Conservation (phyloP, 805 yeast species). For the Cyberlindnera euphorbiae region DNA sequence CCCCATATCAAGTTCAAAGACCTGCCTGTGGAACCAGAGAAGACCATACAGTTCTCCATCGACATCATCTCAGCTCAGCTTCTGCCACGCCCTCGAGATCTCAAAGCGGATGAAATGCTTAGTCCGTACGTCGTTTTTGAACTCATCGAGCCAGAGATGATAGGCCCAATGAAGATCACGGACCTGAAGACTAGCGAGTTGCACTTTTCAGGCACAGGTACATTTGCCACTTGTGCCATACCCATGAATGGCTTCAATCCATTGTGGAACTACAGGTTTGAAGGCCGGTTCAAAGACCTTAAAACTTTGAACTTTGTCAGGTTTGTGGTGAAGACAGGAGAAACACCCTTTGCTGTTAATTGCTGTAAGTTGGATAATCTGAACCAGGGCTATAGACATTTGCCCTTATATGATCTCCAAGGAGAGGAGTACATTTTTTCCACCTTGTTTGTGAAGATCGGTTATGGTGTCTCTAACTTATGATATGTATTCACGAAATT, state of each 20-base stretch:
- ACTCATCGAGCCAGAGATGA: conserved; percentile 41
- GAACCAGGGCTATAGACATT: conserved; percentile 76
- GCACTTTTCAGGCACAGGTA: conserved; percentile 1
- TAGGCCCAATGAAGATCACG: conserved; percentile 12
- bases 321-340: conserved; percentile 44
- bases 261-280: conserved; percentile 59
- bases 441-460: conserved; percentile 40
- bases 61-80: conserved; percentile 78
- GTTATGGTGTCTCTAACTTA: conserved; percentile 12
- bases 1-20: conserved; percentile 21
- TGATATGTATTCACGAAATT: conserved; percentile 1
- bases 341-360: conserved; percentile 48
- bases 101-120: conserved; percentile 39
- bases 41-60: conserved; percentile 29
- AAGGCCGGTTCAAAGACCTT: conserved; percentile 34
- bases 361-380: conserved; percentile 59
- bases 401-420: conserved; percentile 67
- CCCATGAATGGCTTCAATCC: conserved; percentile 84
- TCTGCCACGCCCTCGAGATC: conserved; percentile 62
- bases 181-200: conserved; percentile 6
- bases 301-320: conserved; percentile 52
- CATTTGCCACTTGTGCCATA: conserved; percentile 29
- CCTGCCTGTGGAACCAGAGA: conserved; percentile 7
- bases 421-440: conserved; percentile 77
- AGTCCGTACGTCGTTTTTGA: conserved; percentile 65